Base-by-base conservation (phyloP, 768 basidiomycete genomes). In the Plicaturopsis crispa region DNA sequence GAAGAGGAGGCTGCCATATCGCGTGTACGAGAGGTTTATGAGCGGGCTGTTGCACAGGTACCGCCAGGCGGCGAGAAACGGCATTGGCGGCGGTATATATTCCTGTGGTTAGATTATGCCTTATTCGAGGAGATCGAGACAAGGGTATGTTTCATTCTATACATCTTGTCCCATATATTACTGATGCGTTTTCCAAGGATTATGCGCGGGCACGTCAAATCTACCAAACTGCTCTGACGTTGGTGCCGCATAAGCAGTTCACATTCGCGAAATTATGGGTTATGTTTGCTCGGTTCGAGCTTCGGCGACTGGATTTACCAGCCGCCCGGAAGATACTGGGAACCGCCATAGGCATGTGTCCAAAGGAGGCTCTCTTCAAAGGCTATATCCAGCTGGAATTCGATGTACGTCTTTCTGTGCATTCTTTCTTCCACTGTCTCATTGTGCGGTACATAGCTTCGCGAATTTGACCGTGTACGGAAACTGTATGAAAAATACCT, bases 221-320 rank as follows among this genome's bases (percentile, higher is more conserved):
- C 22, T 98, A 92, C 62, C 84, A 90, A 57, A 92, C 91, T 0
- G 89, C 84, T 5, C 62, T 94, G 38, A 73, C 74, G 42, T 79
- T 98, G 17, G 82, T 97, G 2, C 96, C 96, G 0, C 94, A 99
- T 59, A 94, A 94, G 54, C 78, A 82, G 42, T 99, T 99, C 59
- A 97, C 96, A 0, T 99, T 99, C 49, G 88, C 96, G 3, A 99
- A 99, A 62, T 65, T 98, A 8, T 99, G 96, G 96, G 59, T 87
- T 14, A 74, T 86, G 66, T 94, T 84, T 48, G 90, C 94, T 4
- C 79, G 84, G 46, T 98, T 98, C 48, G 96, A 98, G 59, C 65
- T 96, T 6, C 76, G 96, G 32, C 75, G 76, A 37, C 66, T 93
- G 23, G 82, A 96, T 42, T 62, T 99, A 30, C 62, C 69, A 13